Conservation (phyloP, 306 rosid genomes). For the Crataegus laevigata region DNA sequence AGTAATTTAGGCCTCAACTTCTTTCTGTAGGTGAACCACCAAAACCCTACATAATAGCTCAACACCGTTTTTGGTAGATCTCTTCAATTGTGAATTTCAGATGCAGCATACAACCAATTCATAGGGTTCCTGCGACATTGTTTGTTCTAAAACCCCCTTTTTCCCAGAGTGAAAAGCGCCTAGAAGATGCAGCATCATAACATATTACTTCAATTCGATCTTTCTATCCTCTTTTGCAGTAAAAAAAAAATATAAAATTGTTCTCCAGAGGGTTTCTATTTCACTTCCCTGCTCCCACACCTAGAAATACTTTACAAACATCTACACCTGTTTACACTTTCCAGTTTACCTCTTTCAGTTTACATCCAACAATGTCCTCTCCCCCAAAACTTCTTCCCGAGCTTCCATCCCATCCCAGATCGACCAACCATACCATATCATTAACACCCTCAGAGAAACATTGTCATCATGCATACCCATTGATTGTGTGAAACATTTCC, state of each 20-base stretch:
- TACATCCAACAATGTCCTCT: not conserved
- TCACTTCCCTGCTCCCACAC: not conserved
- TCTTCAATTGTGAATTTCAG: not conserved
- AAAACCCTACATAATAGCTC: not conserved
- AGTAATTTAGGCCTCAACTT: not conserved
- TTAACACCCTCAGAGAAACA: not conserved
- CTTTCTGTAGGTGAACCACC: not conserved
- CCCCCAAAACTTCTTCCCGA: not conserved
- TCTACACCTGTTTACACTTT: not conserved
- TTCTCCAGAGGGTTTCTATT: not conserved
- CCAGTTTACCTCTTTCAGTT: not conserved
- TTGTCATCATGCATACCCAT: not conserved
- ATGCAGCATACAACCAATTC: not conserved
- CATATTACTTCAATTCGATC: not conserved
- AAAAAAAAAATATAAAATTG: not conserved
- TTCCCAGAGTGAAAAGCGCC: not conserved
- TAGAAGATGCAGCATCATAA: not conserved
- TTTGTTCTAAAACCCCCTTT: not conserved
- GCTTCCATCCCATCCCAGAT: not conserved
- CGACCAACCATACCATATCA: not conserved
- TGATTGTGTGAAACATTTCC: not conserved
- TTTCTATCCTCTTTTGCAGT: not conserved
- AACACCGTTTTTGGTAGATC: not conserved
- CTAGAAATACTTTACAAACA: not conserved
- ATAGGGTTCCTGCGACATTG: not conserved